Evolutionary conservation across 2,329 filamentous ascomycete genomes (phyloP).

Genomic region (Aspergillus awamori): DNA sequence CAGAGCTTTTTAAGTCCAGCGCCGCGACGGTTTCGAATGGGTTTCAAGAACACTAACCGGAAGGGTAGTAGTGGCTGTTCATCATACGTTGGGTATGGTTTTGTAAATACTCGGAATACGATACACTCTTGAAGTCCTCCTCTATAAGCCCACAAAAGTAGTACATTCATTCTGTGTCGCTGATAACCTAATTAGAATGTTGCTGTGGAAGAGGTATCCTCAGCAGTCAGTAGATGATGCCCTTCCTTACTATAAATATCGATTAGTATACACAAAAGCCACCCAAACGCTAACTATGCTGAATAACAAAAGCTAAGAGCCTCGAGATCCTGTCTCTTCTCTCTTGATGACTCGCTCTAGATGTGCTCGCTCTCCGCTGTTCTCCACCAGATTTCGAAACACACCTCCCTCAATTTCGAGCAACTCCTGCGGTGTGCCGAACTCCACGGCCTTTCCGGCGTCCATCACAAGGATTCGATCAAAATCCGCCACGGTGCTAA

Average conservation of each 20-base stretch:
- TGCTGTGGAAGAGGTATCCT: no score
- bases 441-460: constrained; percentile 69
- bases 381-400: constrained; percentile 61
- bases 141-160: no score
- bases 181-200: no score
- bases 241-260: background rate
- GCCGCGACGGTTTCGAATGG: background rate
- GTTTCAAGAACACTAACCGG: no score
- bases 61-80: no score
- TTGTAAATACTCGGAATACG: no score
- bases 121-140: no score
- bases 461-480: constrained; percentile 72
- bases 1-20: background rate
- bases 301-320: background rate
- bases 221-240: background rate
- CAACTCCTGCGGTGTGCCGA: constrained; percentile 65
- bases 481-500: constrained; percentile 71
- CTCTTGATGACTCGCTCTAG: constrained; percentile 25
- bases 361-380: constrained; percentile 32
- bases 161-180: no score
- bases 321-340: background rate
- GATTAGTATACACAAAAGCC: background rate
- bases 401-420: constrained; percentile 56
- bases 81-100: no score
- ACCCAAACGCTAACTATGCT: background rate